A percentile compares a stretch with the other conserved stretches of the same genome.
phyloP scores from a whole-genome alignment of 805 yeast genomes.

The Wickerhamomyces subpelliculosus region DNA sequence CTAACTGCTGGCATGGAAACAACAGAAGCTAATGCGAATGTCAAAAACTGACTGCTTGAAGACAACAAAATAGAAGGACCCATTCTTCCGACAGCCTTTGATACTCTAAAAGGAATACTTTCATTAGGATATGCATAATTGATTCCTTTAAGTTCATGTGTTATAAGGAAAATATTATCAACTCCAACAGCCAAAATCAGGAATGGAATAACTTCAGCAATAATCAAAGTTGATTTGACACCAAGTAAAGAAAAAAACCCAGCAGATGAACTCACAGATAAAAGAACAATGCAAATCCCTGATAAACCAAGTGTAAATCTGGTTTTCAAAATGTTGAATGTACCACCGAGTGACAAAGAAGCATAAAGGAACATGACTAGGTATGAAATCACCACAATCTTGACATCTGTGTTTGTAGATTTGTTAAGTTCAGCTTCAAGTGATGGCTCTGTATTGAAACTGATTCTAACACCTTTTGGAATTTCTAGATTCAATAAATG shows the following conservation, averaged over 20 bases:
- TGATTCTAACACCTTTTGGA: conserved; percentile 50
- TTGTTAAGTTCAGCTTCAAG: conserved; percentile 78
- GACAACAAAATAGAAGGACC: conserved; percentile 86
- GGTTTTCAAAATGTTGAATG: conserved; percentile 41
- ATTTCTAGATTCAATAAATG: conserved; percentile 43
- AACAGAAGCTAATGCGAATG: conserved; percentile 69
- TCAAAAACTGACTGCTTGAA: conserved; percentile 68
- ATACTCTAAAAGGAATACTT: conserved; percentile 49
- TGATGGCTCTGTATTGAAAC: conserved; percentile 79
- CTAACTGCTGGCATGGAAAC: conserved; percentile 96
- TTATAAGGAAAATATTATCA: conserved; percentile 83
- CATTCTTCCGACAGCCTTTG: conserved; percentile 59
- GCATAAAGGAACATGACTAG: conserved; percentile 84
- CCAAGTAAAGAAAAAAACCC: conserved; percentile 77
- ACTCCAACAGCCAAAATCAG: conserved; percentile 92
- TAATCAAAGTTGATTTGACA: conserved; percentile 79
- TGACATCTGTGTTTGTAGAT: conserved; percentile 72
- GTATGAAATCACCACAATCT: conserved; percentile 68
- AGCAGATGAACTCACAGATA: conserved; percentile 77
- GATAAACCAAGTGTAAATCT: conserved; percentile 71
- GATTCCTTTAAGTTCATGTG: conserved; percentile 65
- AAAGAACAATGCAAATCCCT: conserved; percentile 77
- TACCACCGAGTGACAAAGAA: conserved; percentile 63
- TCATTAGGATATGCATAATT: conserved; percentile 40
- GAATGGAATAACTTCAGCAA: conserved; percentile 96